Evolutionary conservation across 768 basidiomycete species (phyloP), one percentile per base, ranked within the genome.

Genomic region (Clathrus columnatus): DNA sequence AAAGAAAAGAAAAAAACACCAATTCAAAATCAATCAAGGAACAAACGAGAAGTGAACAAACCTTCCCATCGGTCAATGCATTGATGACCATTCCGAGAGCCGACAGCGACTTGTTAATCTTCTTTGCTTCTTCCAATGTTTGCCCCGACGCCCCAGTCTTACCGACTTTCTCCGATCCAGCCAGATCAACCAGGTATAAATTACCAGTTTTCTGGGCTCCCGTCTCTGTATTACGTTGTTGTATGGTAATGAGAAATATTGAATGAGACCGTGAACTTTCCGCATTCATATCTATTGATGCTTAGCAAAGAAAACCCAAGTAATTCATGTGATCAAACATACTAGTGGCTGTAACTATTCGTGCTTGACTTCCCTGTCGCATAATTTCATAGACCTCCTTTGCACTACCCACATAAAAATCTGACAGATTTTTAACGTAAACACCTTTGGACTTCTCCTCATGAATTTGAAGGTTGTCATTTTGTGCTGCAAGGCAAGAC

Each of bases 1-100:
- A 27, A 41, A 29, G 51, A 43, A 5, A 54, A 48, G 51, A 29
- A 51, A 43, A 5, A 54, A 48, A 53, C 17, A 32, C 54, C 50
- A 60, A 41, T 48, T 24, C 45, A 48, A 24, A 28, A 45, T 42
- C 10, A 47, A 21, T 57, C 24, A 59, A 18, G 14, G 21, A 5
- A 48, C 17, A 29, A 20, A 50, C 17, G 30, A 46, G 41, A 57
- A 41, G 48, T 47, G 50, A 29, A 64, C 78, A 54, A 60, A 88
- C 95, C 81, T 98, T 99, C 59, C 84, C 76, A 65, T 99, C 96
- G 5, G 96, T 99, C 59, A 99, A 73, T 4, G 95, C 93, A 63
- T 99, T 99, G 67, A 99, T 99, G 65, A 99, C 96, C 93, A 98
- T 98, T 32, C 96, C 96, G 60, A 99, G 80, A 10, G 96, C 96